A percentile compares a stretch with the other conserved stretches of the same genome.
Conservation (phyloP, 1,139 yeast genomes). For the Groenewaldozyma auringiensis region DNA sequence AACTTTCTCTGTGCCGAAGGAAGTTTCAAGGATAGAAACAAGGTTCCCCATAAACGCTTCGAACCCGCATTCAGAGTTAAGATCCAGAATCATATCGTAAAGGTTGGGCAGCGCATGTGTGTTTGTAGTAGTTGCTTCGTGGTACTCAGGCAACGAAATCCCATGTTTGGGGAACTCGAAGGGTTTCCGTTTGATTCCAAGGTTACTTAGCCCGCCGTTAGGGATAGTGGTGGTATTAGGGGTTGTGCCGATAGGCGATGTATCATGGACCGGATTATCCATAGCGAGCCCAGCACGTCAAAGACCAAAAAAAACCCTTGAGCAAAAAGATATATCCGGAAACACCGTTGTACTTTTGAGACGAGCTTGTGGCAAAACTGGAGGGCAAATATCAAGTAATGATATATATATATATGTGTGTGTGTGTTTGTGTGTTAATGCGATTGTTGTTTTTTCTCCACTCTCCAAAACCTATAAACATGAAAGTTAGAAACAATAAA, state of each 20-base stretch:
- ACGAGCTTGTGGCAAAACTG: too few species aligned
- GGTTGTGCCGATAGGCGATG: too few species aligned
- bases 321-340: too few species aligned
- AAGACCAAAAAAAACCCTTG: neutral
- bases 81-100: constrained; percentile 25
- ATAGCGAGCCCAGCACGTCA: neutral
- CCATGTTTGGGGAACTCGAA: too few species aligned
- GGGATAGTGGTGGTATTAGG: neutral
- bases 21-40: constrained; percentile 22
- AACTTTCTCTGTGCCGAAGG: constrained; percentile 27
- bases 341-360: too few species aligned
- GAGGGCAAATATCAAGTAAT: too few species aligned
- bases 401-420: too few species aligned
- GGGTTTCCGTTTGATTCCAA: neutral
- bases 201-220: neutral
- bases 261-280: neutral
- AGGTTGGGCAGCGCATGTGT: constrained; percentile 19
- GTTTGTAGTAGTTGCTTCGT: neutral
- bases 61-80: constrained; percentile 29
- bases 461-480: too few species aligned
- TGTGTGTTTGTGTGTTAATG: too few species aligned
- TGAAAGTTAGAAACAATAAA: too few species aligned
- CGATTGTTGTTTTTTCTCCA: too few species aligned
- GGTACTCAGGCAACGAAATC: too few species aligned
- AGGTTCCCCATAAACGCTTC: constrained; percentile 28